These are phyloP conservation scores for Trichoderma sp. DNA, from an alignment of 2,329 filamentous ascomycete species.

Conservation along the genomic window DNA sequence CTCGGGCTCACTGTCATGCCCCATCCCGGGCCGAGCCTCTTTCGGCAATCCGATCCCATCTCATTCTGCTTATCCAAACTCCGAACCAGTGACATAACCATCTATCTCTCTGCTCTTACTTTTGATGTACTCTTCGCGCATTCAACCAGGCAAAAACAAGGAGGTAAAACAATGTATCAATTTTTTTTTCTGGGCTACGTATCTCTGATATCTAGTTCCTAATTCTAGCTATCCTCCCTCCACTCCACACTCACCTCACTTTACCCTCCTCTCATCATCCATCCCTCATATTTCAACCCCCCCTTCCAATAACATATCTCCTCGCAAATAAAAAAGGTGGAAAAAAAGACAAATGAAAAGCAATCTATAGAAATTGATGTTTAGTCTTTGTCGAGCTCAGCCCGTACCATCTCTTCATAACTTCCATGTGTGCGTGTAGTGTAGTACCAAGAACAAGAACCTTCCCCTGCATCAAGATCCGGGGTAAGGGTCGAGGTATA, in stretches of 20 bases:
- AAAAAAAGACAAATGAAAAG: conserved; percentile 30
- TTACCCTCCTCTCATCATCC: conserved; percentile 15
- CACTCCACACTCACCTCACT: background rate
- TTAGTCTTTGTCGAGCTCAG: conserved; percentile 21
- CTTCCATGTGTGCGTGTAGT: conserved; percentile 20
- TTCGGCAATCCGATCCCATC: conserved; percentile 12
- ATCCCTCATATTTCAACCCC: conserved; percentile 11
- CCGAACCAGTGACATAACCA: background rate
- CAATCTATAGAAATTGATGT: conserved; percentile 18
- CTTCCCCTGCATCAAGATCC: background rate
- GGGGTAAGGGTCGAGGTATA: conserved; percentile 20
- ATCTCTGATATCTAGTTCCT: background rate
- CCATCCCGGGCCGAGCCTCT: conserved; percentile 13
- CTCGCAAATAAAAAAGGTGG: background rate
- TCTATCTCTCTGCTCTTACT: background rate
- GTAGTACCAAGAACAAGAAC: conserved; percentile 22
- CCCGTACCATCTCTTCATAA: conserved; percentile 23
- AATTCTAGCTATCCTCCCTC: conserved; percentile 4
- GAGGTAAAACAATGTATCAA: conserved; percentile 5
- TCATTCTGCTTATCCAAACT: background rate
- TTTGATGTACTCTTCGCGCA: background rate
- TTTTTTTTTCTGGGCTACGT: background rate
- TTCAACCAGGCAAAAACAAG: no score
- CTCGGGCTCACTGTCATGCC: background rate
- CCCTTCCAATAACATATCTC: background rate